Conservation (phyloP, 805 yeast species). For the Saccharomycopsis malanga region DNA sequence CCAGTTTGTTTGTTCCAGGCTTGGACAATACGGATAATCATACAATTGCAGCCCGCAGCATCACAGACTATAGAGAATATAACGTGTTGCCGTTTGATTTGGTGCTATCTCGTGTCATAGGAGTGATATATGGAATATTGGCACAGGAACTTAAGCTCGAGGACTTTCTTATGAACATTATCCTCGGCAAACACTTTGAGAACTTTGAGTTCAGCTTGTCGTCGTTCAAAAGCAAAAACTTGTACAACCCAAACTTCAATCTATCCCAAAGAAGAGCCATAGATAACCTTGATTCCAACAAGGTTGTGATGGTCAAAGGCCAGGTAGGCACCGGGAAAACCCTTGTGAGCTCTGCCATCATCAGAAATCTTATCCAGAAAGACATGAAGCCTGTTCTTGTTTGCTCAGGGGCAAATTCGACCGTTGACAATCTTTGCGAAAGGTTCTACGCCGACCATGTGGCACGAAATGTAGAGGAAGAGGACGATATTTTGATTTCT, state of each 20-base stretch:
- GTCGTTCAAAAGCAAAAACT: constrained; percentile 7
- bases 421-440: constrained; percentile 20
- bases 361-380: constrained; percentile 19
- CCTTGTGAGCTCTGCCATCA: constrained; percentile 17
- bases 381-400: constrained; percentile 18
- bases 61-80: constrained; percentile 9
- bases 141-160: constrained; percentile 8
- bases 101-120: constrained; percentile 17
- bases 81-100: constrained; percentile 19
- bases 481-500: constrained; percentile 14
- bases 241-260: constrained; percentile 15
- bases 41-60: not conserved
- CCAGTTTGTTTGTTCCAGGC: constrained; percentile 2
- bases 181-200: constrained; percentile 22
- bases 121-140: constrained; percentile 9
- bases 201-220: constrained; percentile 22
- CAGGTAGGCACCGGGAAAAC: constrained; percentile 22
- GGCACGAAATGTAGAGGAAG: not conserved
- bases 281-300: constrained; percentile 20
- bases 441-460: constrained; percentile 10
- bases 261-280: constrained; percentile 21
- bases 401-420: constrained; percentile 21
- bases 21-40: not conserved
- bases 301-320: constrained; percentile 20
- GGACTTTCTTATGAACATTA: constrained; percentile 16